These are phyloP conservation scores for Actinomucor elegans DNA, from an alignment of 371 early-diverging fungal species.

Conservation along the genomic window DNA sequence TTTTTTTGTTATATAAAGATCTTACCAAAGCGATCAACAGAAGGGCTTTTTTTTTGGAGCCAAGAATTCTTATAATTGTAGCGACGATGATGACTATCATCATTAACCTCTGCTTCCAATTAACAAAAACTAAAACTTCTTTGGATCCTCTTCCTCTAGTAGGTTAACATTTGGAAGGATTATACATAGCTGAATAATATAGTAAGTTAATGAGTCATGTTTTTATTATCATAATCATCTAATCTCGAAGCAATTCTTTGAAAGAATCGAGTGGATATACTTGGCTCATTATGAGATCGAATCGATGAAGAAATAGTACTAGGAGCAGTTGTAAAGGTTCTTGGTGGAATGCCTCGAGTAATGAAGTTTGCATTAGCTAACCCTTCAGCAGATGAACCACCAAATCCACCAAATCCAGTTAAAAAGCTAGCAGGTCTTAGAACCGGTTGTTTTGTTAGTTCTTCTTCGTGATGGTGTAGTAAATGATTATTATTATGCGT, in stretches of 20 bases:
- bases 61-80: too few species aligned
- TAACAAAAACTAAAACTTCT: too few species aligned
- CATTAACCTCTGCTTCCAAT: too few species aligned
- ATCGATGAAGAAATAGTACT: neutral
- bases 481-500: slow-evolving; percentile 2
- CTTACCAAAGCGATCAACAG: too few species aligned
- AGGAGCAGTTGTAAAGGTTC: slow-evolving; percentile 10
- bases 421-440: slow-evolving; percentile 43
- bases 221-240: slow-evolving; percentile 36
- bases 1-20: too few species aligned
- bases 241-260: slow-evolving; percentile 43
- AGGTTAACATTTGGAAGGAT: too few species aligned
- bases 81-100: too few species aligned
- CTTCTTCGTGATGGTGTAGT: neutral
- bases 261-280: slow-evolving; percentile 50
- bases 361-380: slow-evolving; percentile 24
- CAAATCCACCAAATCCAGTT: slow-evolving; percentile 41
- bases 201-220: too few species aligned
- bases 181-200: too few species aligned
- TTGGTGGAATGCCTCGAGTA: slow-evolving; percentile 36
- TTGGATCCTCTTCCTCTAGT: too few species aligned
- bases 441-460: slow-evolving; percentile 14
- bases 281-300: slow-evolving; percentile 28
- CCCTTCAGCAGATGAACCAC: slow-evolving; percentile 17
- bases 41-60: too few species aligned